Conservation (phyloP, 108 stramenopile genomes). For the Mediolabrus comicus region DNA sequence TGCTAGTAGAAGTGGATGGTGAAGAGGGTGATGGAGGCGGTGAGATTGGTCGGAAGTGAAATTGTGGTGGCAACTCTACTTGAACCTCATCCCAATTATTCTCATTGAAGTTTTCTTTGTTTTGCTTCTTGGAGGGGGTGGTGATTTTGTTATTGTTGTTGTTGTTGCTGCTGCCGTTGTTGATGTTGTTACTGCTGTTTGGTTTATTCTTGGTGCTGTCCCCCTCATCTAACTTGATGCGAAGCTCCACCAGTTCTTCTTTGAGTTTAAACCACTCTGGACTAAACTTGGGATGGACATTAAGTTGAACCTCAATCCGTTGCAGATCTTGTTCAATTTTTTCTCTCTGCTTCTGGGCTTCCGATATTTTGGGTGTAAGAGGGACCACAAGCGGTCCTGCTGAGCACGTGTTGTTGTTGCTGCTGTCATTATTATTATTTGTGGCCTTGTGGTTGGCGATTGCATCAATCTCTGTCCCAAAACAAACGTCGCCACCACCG, state of each 20-base stretch:
- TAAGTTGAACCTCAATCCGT: conserved; percentile 9
- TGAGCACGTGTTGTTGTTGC: not conserved
- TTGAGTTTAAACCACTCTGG: conserved; percentile 22
- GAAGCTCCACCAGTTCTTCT: conserved; percentile 17
- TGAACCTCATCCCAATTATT: not conserved
- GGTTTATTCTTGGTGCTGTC: not conserved
- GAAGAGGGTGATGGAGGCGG: not conserved
- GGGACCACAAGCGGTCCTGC: not conserved
- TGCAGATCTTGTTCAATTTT: not conserved
- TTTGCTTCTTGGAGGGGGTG: not conserved
- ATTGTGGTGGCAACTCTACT: not conserved
- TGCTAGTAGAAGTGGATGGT: not conserved
- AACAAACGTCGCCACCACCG: not conserved
- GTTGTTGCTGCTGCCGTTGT: not conserved
- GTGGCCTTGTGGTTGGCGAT: too few species aligned
- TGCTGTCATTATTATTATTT: not conserved
- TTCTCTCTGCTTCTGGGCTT: not conserved
- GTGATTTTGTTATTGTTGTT: not conserved
- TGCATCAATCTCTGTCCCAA: not conserved
- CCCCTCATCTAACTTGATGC: conserved; percentile 4
- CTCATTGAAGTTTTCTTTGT: not conserved
- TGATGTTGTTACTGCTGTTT: not conserved
- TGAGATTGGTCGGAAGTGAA: not conserved
- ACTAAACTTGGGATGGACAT: conserved; percentile 5
- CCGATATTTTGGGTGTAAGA: not conserved